Evolutionary conservation across 2,329 filamentous ascomycete genomes (phyloP).

Genomic region (Chrysoporthe deuterocubensis): DNA sequence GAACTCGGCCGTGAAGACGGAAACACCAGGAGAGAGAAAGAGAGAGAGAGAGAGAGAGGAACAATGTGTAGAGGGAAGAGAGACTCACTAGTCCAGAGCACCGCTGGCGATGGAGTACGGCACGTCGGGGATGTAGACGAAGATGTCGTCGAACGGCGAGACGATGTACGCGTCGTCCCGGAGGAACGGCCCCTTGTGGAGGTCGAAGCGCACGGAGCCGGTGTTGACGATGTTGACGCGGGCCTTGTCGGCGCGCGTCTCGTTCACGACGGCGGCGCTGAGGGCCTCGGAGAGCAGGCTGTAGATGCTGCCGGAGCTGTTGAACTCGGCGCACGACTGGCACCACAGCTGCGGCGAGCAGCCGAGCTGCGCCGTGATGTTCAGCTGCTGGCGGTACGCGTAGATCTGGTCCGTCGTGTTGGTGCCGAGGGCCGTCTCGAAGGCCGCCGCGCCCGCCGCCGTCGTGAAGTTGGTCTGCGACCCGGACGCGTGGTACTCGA

Average conservation of each 20-base stretch:
- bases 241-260: conserved; percentile 51
- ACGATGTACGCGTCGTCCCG: conserved; percentile 57
- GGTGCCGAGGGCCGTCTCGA: conserved; percentile 31
- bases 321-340: conserved; percentile 57
- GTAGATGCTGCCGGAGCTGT: conserved; percentile 58
- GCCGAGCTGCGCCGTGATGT: conserved; percentile 55
- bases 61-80: too few relatives aligned
- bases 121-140: conserved; percentile 58
- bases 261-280: conserved; percentile 55
- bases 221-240: conserved; percentile 65
- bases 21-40: neutral
- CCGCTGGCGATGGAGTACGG: conserved; percentile 50
- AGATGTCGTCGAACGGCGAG: conserved; percentile 57
- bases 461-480: conserved; percentile 26
- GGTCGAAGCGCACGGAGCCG: conserved; percentile 63
- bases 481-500: conserved; percentile 63
- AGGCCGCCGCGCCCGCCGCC: conserved; percentile 20
- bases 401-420: conserved; percentile 38
- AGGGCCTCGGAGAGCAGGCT: conserved; percentile 55
- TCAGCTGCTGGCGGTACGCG: conserved; percentile 53
- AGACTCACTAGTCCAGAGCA: conserved; percentile 36
- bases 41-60: too few relatives aligned
- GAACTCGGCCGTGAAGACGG: neutral
- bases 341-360: conserved; percentile 66
- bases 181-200: conserved; percentile 66